Evolutionary conservation across 23 red algal genomes (phyloP).

Genomic region (Gracilaria caudata): DNA sequence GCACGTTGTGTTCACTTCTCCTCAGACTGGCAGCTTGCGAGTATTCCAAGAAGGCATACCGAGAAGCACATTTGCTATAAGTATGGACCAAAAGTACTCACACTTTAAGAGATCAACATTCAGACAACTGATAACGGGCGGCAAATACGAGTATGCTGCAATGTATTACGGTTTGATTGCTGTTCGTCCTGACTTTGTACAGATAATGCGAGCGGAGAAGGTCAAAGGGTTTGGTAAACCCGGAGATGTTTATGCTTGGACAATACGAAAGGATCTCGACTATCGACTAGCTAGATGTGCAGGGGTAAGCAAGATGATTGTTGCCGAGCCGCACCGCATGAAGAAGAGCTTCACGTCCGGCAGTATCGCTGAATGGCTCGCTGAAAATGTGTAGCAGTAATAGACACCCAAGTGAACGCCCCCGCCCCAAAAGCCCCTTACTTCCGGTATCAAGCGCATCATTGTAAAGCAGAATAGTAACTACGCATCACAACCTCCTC

Average conservation of each 20-base stretch:
- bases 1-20: conserved; percentile 39
- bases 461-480: conserved; percentile 12
- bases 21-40: conserved; percentile 6
- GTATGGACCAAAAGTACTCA: conserved; percentile 30
- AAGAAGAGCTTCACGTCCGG: conserved; percentile 20
- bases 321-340: conserved; percentile 46
- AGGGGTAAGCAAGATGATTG: conserved; percentile 53
- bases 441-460: not conserved
- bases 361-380: conserved; percentile 23
- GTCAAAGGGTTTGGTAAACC: conserved; percentile 14
- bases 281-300: conserved; percentile 59
- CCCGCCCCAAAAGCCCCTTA: not conserved
- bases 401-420: not conserved
- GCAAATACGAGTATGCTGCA: conserved; percentile 25
- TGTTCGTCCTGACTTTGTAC: conserved; percentile 63
- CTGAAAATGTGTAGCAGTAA: conserved; percentile 13
- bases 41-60: conserved; percentile 49
- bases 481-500: not conserved
- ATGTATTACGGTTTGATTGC: conserved; percentile 50
- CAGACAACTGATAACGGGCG: conserved; percentile 5
- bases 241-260: conserved; percentile 60
- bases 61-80: conserved; percentile 22
- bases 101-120: conserved; percentile 58
- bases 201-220: not conserved
- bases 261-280: conserved; percentile 67